Evolutionary conservation across 345 rosid species (phyloP).

Genomic region (Cardamine chenopodiifolia): DNA sequence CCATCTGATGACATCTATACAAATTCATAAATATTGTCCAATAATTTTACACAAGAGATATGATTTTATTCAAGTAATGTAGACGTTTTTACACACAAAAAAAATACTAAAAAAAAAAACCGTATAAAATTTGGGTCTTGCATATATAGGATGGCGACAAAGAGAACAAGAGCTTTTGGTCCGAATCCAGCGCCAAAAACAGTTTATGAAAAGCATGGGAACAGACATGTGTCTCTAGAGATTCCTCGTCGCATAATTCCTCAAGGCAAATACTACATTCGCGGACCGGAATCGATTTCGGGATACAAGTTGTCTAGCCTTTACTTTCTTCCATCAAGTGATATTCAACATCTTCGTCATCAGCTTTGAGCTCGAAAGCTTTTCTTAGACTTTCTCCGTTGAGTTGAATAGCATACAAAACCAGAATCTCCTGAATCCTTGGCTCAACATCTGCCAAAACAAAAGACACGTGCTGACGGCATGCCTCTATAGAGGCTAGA

Average conservation of each 20-base stretch:
- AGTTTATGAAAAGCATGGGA: slow-evolving; percentile 19
- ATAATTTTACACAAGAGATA: neutral
- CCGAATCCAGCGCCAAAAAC: slow-evolving; percentile 13
- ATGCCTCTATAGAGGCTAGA: neutral
- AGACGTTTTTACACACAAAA: neutral
- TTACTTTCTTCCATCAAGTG: slow-evolving; percentile 15
- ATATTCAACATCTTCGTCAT: slow-evolving; percentile 18
- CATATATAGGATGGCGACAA: slow-evolving; percentile 4
- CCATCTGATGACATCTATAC: too few species aligned
- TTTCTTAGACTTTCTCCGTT: neutral
- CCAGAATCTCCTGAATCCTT: neutral
- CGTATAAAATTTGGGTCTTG: slow-evolving; percentile 3
- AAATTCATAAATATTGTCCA: too few species aligned
- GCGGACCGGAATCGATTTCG: neutral
- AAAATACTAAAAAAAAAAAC: neutral
- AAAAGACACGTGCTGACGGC: neutral
- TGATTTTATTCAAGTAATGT: too few species aligned
- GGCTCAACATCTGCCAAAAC: neutral
- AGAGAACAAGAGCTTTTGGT: slow-evolving; percentile 4
- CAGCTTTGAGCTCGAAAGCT: slow-evolving; percentile 17
- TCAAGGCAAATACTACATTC: slow-evolving; percentile 20
- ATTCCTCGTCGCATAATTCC: neutral
- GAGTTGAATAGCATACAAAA: slow-evolving; percentile 9
- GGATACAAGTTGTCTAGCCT: slow-evolving; percentile 11
- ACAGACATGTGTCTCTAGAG: slow-evolving; percentile 3